Percentiles rank a stretch among this genome's conserved stretches.
phyloP scores from a whole-genome alignment of 257 asterid species.

The Fraxinus anomala region DNA sequence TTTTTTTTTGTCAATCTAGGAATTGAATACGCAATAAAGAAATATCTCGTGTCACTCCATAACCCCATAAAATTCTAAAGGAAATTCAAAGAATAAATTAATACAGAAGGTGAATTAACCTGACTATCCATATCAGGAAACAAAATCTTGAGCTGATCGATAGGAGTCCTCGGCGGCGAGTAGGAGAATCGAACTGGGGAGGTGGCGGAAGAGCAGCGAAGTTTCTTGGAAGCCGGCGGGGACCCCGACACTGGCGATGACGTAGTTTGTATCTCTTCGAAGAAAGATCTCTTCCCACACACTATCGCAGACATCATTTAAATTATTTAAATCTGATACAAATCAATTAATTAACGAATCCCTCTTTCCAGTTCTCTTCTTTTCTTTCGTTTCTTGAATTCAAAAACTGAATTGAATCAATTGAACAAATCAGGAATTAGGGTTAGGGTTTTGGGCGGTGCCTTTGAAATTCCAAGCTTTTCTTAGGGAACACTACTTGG shows the following conservation, averaged over 20 bases:
- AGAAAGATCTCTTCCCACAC: conserved; percentile 82
- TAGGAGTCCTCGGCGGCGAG: conserved; percentile 36
- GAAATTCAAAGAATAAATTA: background rate
- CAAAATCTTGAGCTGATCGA: conserved; percentile 53
- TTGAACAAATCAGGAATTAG: conserved; percentile 19
- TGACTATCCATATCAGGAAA: conserved; percentile 56
- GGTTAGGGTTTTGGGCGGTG: conserved; percentile 30
- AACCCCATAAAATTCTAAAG: conserved; percentile 11
- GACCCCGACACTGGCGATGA: conserved; percentile 57
- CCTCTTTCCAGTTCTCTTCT: background rate
- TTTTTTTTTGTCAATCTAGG: background rate
- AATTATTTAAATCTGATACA: background rate
- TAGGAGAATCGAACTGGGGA: conserved; percentile 52
- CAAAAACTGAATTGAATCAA: background rate
- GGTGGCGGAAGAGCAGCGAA: conserved; percentile 52
- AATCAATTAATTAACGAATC: background rate
- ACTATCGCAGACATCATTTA: conserved; percentile 73
- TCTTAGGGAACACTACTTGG: conserved; percentile 24
- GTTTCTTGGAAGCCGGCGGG: conserved; percentile 59
- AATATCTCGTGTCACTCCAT: background rate
- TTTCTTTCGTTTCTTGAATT: background rate
- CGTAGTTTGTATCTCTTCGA: conserved; percentile 55
- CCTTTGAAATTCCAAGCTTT: conserved; percentile 42
- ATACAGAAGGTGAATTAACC: background rate
- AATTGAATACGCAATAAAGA: no score